Evolutionary conservation across 495 filamentous ascomycete species (phyloP).

Genomic region (Penicillium silybi): DNA sequence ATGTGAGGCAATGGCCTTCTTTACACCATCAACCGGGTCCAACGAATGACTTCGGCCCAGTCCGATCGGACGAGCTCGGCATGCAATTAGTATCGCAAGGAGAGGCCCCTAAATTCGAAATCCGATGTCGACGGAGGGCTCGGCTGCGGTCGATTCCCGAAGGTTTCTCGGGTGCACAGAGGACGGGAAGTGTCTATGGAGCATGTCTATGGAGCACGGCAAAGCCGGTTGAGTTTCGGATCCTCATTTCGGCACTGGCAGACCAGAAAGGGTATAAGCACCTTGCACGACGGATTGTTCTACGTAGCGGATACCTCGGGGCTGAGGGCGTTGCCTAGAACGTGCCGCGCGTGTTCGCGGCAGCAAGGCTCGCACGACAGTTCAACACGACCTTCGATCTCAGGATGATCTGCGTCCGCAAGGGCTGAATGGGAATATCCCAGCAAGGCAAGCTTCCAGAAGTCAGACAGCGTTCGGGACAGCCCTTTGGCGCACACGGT

Average conservation of each 20-base stretch:
- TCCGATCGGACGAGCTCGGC: not conserved
- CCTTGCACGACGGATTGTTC: not conserved
- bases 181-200: not conserved
- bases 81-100: not conserved
- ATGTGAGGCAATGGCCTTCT: not conserved
- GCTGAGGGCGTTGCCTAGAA: not conserved
- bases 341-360: not conserved
- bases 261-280: not conserved
- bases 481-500: too few species aligned
- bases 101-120: not conserved
- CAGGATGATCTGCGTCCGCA: not conserved
- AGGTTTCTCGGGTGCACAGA: too few species aligned
- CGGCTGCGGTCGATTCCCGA: not conserved
- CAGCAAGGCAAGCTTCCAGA: conserved; percentile 11
- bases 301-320: not conserved
- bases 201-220: not conserved
- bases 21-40: not conserved
- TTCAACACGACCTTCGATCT: not conserved
- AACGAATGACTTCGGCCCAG: too few species aligned
- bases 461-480: not conserved
- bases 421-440: not conserved
- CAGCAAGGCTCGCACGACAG: not conserved
- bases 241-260: not conserved
- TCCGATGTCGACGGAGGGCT: not conserved
- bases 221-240: not conserved